Base-by-base conservation (phyloP, 805 yeast genomes). In the Suhomyces xylopsoci region DNA sequence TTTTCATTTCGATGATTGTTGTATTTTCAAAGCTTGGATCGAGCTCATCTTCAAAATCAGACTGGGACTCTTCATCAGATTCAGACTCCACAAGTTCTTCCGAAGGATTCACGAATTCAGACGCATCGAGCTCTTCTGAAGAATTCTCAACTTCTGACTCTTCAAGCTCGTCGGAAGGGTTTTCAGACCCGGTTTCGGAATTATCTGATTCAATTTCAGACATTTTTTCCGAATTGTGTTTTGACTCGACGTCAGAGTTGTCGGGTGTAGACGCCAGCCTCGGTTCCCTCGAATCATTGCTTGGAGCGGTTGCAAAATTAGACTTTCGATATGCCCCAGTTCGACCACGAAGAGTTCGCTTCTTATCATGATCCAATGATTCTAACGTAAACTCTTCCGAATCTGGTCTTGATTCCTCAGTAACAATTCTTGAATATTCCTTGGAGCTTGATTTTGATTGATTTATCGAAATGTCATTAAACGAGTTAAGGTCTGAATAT, bases 21-120 rank as follows among this genome's bases (percentile, higher is more conserved):
- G 32, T 22, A 22, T 36, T 8, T 14, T 54, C 53, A 5, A 17
- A 48, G n/a, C 36, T 41, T n/a, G 52, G 49, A 26, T 52, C 52
- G 7, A 52, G 47, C 17, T 28, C 52, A 7, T 48, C 41, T 8
- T 38, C 42, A 17, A 12, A 17, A 17, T 38, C 42, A 14, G 36
- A 30, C 15, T 30, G n/a, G n/a, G n/a, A n/a, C n/a, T n/a, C n/a
- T n/a, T n/a, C n/a, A n/a, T n/a, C n/a, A 17, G 22, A 17, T 38
- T 38, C 42, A 14, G 36, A 30, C 15, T 30, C 36, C 36, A n/a
- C n/a, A n/a, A n/a, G n/a, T n/a, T n/a, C n/a, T n/a, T n/a, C n/a
- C 7, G 36, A 30, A 10, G 36, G 1, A 14, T 14, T 3, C 6
- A 6, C 36, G 2, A 14, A 14, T 30, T 30, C 36, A 30, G 36